These are phyloP conservation scores for Fusarium beomiforme DNA, from an alignment of 2,329 filamentous ascomycete species.

Conservation along the genomic window DNA sequence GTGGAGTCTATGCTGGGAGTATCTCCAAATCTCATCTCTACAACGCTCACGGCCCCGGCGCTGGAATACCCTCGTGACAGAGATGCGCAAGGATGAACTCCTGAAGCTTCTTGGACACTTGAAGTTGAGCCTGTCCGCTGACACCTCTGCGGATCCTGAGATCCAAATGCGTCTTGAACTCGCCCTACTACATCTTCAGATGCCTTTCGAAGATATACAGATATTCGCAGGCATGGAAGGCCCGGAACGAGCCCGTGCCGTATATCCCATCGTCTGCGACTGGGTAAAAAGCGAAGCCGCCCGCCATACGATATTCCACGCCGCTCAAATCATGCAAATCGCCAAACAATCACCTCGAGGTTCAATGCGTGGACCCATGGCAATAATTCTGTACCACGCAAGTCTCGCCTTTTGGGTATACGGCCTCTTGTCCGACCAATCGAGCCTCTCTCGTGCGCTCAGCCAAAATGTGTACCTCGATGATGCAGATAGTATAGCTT, in stretches of 20 bases:
- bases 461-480: constrained; percentile 13
- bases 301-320: constrained; percentile 45
- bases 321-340: constrained; percentile 42
- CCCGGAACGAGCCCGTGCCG: constrained; percentile 49
- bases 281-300: constrained; percentile 51
- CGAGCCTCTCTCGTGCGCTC: fast-evolving
- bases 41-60: constrained; percentile 35
- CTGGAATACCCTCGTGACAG: constrained; percentile 44
- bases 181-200: constrained; percentile 50
- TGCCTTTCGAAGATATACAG: constrained; percentile 55
- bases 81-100: constrained; percentile 44
- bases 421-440: constrained; percentile 17
- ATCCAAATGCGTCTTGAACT: constrained; percentile 48
- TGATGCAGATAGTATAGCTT: constrained; percentile 3
- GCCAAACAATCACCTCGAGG: constrained; percentile 27
- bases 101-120: constrained; percentile 39
- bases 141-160: constrained; percentile 16
- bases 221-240: constrained; percentile 55
- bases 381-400: constrained; percentile 44
- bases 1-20: constrained; percentile 46
- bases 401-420: constrained; percentile 45
- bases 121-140: constrained; percentile 1
- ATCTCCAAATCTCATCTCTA: constrained; percentile 42
- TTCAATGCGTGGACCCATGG: constrained; percentile 35
- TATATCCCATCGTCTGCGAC: constrained; percentile 47